Conservation (phyloP, 2,329 filamentous ascomycete genomes). For the Sclerotinia glacialis region DNA sequence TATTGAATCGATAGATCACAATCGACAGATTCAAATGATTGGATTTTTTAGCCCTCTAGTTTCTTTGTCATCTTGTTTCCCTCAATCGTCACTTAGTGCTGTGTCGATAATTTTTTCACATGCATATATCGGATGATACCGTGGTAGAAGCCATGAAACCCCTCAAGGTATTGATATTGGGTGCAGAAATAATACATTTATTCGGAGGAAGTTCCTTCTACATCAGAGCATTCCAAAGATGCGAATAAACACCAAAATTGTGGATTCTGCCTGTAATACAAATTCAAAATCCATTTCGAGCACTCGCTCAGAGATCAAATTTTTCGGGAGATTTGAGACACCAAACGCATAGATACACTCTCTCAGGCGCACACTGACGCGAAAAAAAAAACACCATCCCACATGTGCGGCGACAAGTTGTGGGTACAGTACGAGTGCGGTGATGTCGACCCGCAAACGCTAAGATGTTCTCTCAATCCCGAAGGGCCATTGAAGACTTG, state of each 20-base stretch:
- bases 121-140: background rate
- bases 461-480: constrained; percentile 7
- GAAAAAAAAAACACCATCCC: background rate
- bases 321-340: background rate
- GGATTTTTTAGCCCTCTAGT: background rate
- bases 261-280: background rate
- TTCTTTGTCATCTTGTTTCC: background rate
- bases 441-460: constrained; percentile 8
- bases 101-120: background rate
- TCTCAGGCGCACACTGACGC: background rate
- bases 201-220: background rate
- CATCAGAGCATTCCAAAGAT: background rate
- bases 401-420: constrained; percentile 11
- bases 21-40: background rate
- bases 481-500: constrained; percentile 1
- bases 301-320: background rate
- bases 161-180: background rate
- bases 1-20: background rate
- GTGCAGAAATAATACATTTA: background rate
- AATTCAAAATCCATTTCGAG: background rate
- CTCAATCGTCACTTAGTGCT: background rate
- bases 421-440: constrained; percentile 11
- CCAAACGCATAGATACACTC: background rate
- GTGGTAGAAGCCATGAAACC: constrained; percentile 1
- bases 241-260: background rate